phyloP scores from a whole-genome alignment of 257 asterid species.

The Penstemon newberryi region DNA sequence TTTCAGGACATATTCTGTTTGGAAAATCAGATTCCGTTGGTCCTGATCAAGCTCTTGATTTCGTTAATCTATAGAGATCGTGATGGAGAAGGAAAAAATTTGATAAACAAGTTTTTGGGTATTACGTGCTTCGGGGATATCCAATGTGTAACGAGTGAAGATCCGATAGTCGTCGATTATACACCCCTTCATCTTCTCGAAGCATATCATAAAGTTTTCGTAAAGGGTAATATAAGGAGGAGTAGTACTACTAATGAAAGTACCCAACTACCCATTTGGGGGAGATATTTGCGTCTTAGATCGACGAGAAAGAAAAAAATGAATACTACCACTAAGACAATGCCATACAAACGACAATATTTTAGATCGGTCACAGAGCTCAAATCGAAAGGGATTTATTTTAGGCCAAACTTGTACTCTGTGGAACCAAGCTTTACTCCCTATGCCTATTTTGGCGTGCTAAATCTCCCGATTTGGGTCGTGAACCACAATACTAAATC shows the following conservation, averaged over 20 bases:
- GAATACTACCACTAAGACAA: too few species aligned
- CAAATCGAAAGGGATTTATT: slow-evolving; percentile 27
- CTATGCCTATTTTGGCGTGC: neutral
- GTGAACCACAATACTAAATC: neutral
- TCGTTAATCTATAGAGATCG: neutral
- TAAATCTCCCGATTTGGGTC: slow-evolving; percentile 13
- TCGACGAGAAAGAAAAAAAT: too few species aligned
- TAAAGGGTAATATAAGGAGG: too few species aligned
- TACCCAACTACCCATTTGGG: neutral
- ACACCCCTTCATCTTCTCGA: slow-evolving; percentile 10
- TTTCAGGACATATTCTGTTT: neutral
- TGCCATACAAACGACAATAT: too few species aligned
- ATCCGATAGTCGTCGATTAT: neutral
- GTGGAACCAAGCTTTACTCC: slow-evolving; percentile 19
- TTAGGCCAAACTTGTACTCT: slow-evolving; percentile 24
- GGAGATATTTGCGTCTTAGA: too few species aligned
- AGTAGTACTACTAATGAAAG: too few species aligned
- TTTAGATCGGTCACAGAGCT: slow-evolving; percentile 22
- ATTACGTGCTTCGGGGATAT: neutral
- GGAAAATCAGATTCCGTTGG: slow-evolving; percentile 11
- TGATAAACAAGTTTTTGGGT: neutral
- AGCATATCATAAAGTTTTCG: neutral
- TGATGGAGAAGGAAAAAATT: neutral
- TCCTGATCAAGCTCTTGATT: neutral
- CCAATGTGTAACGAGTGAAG: neutral